Base-by-base conservation (phyloP, 352 stramenopile genomes). In the Phytophthora litchii region DNA sequence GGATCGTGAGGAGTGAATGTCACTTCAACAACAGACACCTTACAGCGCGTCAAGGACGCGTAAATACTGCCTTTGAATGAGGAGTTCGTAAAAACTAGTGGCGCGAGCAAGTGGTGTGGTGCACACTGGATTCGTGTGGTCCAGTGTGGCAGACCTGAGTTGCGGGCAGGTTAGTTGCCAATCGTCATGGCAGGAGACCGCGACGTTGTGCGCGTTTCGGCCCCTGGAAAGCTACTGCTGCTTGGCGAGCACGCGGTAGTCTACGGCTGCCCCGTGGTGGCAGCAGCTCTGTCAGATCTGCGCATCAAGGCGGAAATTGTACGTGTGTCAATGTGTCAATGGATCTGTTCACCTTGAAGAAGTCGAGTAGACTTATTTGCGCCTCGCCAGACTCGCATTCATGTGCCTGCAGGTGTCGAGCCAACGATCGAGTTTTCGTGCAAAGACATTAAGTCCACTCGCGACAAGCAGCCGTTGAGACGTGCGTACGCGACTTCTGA, bases 191-290 rank as follows among this genome's bases (percentile, higher is more conserved):
- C 45, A 55, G 37, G 32, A 50, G 54, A 70, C 16, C 16, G 40
- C 14, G 21, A 60, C 3, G 48, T 67, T 41, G 62, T 91, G 46
- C 70, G 66, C 29, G 82, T 80, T 36, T 92, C 86, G 47, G 89
- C 89, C 43, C 90, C 89, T 0, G 89, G 84, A n/a, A 97, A 97
- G 59, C 67, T 96, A 48, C 78, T 97, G 61, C 81, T 97, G 34
- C 89, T 97, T 38, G 89, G 89, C 9, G 89, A 97, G 66, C 90
- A 97, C 61, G 87, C 90, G 0, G 89, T 97, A 27, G 89, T 97
- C 11, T 96, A 96, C 46, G 86, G 89, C 9, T 89, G 76, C 21
- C 78, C 88, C 3, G 89, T 87, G 16, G 75, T 98, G 37, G 92
- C 90, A 0, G 84, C 70, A 0, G 83, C 90, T 21, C 65, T 98